Evolutionary conservation across 2,329 filamentous ascomycete species (phyloP), one percentile per base, ranked within the genome.

Genomic region (Myriosclerotinia duriaeana): DNA sequence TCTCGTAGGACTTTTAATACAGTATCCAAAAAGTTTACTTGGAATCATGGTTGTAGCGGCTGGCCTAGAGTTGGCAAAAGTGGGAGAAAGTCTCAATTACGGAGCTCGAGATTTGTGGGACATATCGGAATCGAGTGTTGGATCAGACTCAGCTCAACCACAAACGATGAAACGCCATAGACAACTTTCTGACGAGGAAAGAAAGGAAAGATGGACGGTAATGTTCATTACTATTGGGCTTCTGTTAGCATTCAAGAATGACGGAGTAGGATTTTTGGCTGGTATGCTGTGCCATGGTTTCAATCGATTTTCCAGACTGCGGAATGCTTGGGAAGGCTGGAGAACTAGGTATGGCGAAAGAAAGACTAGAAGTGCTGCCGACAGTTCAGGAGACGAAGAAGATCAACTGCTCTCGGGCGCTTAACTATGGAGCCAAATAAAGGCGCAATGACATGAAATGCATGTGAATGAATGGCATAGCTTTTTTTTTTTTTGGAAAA

Each of bases 21-120:
- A 81, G 1, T 97, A 97, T 73, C 94, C 95, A 0, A 87, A 85
- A 68, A 85, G 87, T 5, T 78, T 97, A 0, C 82, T 98, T 0
- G 93, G 92, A 0, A 84, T 98, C 65, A 93, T 97, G 85, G 93
- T 98, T 2, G 83, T 97, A 38, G 93, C 92, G 0, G 91, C 94
- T 0, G 95, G 94, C 0, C 80, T 97, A 54, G 94, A 98, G 78
- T 81, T 98, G 17, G 90, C 91, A 30, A 91, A 91, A 74, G 93
- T 95, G 0, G 93, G 92, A 0, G 89, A 93, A 76, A 91, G 87
- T 67, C 80, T 97, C 48, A 96, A 96, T 74, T 86, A 90, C n/a
- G 86, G 85, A 1, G 86, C 85, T 3, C 76, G 81, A 26, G 85
- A 87, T 74, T 73, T 88, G 77, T 79, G 89, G 89, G 71, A 83